A percentile compares a stretch with the other conserved stretches of the same genome.
Evolutionary conservation across 495 filamentous ascomycete species (phyloP).

Genomic region (Lentithecium fluviatile): DNA sequence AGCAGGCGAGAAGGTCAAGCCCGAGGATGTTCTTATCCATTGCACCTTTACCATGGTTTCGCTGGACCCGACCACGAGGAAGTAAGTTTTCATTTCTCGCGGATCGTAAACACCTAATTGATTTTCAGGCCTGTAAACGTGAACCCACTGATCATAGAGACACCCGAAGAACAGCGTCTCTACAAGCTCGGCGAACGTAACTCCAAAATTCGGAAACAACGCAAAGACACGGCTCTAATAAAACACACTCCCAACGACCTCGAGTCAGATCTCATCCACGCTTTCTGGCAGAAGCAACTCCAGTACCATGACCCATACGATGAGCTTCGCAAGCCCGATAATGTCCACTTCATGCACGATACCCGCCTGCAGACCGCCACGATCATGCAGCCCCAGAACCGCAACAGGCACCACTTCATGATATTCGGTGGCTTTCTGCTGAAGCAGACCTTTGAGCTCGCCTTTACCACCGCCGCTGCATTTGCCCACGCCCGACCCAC

Average conservation of each 20-base stretch:
- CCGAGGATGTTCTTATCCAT: slow-evolving; percentile 71
- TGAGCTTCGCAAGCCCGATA: slow-evolving; percentile 56
- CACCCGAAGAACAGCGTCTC: slow-evolving; percentile 66
- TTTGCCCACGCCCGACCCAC: slow-evolving; percentile 73
- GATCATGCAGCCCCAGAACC: slow-evolving; percentile 87
- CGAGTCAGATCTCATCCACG: slow-evolving; percentile 75
- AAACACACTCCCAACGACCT: slow-evolving; percentile 73
- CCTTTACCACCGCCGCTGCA: slow-evolving; percentile 83
- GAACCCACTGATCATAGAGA: slow-evolving; percentile 63
- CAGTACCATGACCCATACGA: slow-evolving; percentile 66
- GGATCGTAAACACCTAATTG: background rate
- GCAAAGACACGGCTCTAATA: slow-evolving; percentile 60
- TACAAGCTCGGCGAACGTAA: slow-evolving; percentile 71
- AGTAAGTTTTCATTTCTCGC: slow-evolving; percentile 42
- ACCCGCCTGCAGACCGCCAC: slow-evolving; percentile 67
- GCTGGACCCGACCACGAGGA: slow-evolving; percentile 70
- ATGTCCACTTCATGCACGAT: slow-evolving; percentile 65
- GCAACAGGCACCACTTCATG: slow-evolving; percentile 86
- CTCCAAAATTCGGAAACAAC: slow-evolving; percentile 69
- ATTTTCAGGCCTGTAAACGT: slow-evolving; percentile 53
- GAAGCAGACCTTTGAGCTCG: slow-evolving; percentile 79
- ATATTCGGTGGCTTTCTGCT: slow-evolving; percentile 86
- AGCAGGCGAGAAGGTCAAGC: slow-evolving; percentile 56
- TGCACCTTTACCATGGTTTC: slow-evolving; percentile 87
- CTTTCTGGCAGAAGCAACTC: slow-evolving; percentile 73